Base-by-base conservation (phyloP, 202 grass and related monocot species). In the Eragrostis tef region DNA sequence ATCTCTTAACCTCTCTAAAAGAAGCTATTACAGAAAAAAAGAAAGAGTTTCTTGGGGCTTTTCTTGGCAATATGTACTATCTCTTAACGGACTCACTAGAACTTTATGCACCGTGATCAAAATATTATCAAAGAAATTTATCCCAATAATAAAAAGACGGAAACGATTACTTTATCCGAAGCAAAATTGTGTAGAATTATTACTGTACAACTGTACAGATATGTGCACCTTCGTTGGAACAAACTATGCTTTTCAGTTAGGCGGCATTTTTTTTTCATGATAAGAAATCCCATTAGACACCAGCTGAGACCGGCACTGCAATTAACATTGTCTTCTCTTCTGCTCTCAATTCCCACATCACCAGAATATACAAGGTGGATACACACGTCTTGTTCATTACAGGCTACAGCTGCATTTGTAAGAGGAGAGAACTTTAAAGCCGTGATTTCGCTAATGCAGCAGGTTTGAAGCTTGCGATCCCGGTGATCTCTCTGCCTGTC, bases 381-480 rank as follows among this genome's bases (percentile, higher is more conserved):
- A 39, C 16, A 39, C 16, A 14, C 27, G 39, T 16, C 5, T 15
- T 67, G 15, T 74, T 61, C 9, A 25, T 70, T 24, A 7, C 47
- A 71, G 46, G n/a, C 63, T 24, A 7, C 47, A 71, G 46, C 25
- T 73, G 31, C 58, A 78, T 54, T 17, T 16, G 49, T 9, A n/a
- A 64, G 15, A 6, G 9, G 8, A 39, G 25, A 39, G 14, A 66
- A 65, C 7, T 74, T 93, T 82, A 98, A 26, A 98, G 85, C 15
- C 90, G 88, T 52, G 83, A 74, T 78, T 89, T 92, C 9, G 70
- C 75, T 63, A 86, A 47, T 47, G 82, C 66, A 15, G 96, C 85
- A 1, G 93, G 93, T 71, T 96, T 99, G 80, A 99, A 99, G 86
- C 96, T 95, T 0, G 90, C 81, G 0, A 99, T 91, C 62, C 96